These are phyloP conservation scores for Microbotryum violaceum DNA, from an alignment of 1,284 basidiomycete species.

Conservation along the genomic window DNA sequence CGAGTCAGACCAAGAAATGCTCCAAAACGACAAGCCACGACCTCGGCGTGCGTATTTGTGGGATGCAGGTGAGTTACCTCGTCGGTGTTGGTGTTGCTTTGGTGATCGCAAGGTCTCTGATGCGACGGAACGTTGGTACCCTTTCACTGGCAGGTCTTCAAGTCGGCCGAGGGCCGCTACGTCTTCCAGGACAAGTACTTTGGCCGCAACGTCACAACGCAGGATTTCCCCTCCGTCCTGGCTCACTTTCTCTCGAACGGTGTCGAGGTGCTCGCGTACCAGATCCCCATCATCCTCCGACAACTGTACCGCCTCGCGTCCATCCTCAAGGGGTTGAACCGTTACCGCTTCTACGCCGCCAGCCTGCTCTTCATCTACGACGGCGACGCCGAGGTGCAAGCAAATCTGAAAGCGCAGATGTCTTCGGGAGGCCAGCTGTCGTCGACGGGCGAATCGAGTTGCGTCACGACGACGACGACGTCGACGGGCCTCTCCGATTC, in stretches of 20 bases:
- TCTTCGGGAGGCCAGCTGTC: background rate
- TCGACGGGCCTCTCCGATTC: conserved; percentile 5
- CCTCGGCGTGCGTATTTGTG: conserved; percentile 88
- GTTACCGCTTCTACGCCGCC: conserved; percentile 97
- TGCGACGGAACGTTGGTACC: too few species aligned
- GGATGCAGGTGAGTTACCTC: conserved; percentile 80
- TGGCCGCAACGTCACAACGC: conserved; percentile 76
- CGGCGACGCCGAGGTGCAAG: conserved; percentile 80
- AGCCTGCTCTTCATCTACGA: conserved; percentile 96
- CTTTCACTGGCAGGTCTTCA: conserved; percentile 69
- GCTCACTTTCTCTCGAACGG: conserved; percentile 81
- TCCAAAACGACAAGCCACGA: conserved; percentile 87
- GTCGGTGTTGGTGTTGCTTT: background rate
- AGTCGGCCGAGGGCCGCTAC: conserved; percentile 70
- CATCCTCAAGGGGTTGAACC: conserved; percentile 76
- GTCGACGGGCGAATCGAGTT: background rate
- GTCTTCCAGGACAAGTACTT: conserved; percentile 94
- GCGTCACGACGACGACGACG: conserved; percentile 30
- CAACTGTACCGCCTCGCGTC: conserved; percentile 90
- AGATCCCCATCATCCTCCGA: conserved; percentile 82
- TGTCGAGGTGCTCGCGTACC: conserved; percentile 71
- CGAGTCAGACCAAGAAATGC: conserved; percentile 96
- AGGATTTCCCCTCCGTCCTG: conserved; percentile 76
- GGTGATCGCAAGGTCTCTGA: background rate
- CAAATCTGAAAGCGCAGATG: too few species aligned